Base-by-base conservation (phyloP, 352 stramenopile species). In the Phytophthora europaea region DNA sequence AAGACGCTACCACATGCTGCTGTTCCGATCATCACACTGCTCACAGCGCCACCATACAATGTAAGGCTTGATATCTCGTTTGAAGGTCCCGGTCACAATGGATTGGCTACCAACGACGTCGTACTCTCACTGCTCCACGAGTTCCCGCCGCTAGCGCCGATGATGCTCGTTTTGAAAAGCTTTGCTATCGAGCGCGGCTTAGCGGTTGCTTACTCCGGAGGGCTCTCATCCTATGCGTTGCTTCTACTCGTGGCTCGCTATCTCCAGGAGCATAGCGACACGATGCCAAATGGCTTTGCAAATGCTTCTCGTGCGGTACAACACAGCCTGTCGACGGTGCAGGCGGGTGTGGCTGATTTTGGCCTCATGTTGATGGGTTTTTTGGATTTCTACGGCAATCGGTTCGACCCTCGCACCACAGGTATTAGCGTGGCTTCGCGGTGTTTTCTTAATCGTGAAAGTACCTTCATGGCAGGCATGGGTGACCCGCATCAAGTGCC, bases 301-400 rank as follows among this genome's bases (percentile, higher is more conserved):
- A 87, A 91, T 56, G 84, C 83, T 55, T 89, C 82, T 16, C 75
- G 79, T 15, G 81, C 83, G 23, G 84, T 89, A 8, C 80, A 88
- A 22, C 83, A 90, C 62, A 89, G 79, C 45, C 75, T 88, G 34
- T 90, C 79, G 15, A 75, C 82, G 58, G 84, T 88, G n/a, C 91
- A 89, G 31, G 82, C 81, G 22, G 76, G 76, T 36, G 76, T 82
- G 7, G 83, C 90, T 4, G 97, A 99, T 70, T 98, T 98, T 64
- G 97, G 97, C 26, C 95, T 98, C 40, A 88, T 99, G 61, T 83
- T 99, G 1, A 98, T 99, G 89, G 97, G 96, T 0, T 98, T 99
- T 63, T 84, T 99, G 10, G 96, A 99, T 64, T 99, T 99, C 71
- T 99, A 99, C 76, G 97, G 98, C 20, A 99, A 99, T 60, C 91